Evolutionary conservation across 169 alveolate genomes (phyloP), one percentile per base, ranked within the genome.

Genomic region (Besnoitia besnoiti): DNA sequence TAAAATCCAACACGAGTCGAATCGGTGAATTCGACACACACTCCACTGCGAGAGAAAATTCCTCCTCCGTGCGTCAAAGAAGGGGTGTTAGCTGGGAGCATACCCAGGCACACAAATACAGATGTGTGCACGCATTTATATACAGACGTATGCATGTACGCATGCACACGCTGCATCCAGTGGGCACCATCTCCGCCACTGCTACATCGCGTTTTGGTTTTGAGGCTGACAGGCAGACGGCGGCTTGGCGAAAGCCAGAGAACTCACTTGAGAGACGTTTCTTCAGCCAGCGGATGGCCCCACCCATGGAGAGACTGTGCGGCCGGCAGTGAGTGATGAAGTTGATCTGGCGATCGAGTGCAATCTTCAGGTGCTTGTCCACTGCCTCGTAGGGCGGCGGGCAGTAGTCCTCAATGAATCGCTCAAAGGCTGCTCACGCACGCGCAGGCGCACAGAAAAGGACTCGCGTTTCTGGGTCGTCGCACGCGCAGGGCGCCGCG

Each of bases 301-400:
- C 92, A 0, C 92, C 92, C 92, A 88, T 88, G 7, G 92, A 77
- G 35, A 88, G 42, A 51, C 92, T 88, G 85, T 88, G 92, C 19
- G 85, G 92, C 49, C 92, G n/a, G 76, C 92, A 88, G 73, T 88
- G 79, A 14, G 92, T 88, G 67, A 88, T 88, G 75, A 88, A 88
- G 33, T 88, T 88, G 62, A 88, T 88, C 46, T 88, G 92, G 7
- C 92, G 40, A 24, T 88, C 92, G 30, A 88, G 75, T 33, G 39
- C 61, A 39, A 61, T 79, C 46, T 88, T 88, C 49, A 88, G 62
- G n/a, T 88, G 92, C 67, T 46, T 88, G 50, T 88, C 92, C 0
- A 88, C 46, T 30, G 92, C 92, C 16, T 59, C 67, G 75, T 62
- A 88, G 10, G 92, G 92, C 14, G 92, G 77, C 8, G 92, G 92